These are phyloP conservation scores for Meyerozyma guilliermondii DNA, from an alignment of 1,139 yeast genomes.

Conservation along the genomic window DNA sequence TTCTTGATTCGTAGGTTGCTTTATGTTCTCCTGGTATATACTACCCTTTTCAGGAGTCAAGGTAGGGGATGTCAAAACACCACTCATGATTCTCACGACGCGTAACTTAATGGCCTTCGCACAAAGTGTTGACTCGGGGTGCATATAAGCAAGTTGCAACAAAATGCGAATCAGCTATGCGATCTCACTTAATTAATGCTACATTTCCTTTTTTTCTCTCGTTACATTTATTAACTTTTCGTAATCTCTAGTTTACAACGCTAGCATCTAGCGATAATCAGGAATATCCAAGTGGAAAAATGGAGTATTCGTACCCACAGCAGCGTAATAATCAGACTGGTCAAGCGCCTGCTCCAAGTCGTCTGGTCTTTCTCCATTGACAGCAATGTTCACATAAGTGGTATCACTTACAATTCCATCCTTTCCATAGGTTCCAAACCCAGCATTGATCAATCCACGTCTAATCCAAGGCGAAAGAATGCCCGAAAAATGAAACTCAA, in stretches of 20 bases:
- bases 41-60: neutral
- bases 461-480: conserved; percentile 83
- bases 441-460: conserved; percentile 68
- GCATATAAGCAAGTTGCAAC: neutral
- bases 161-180: no score
- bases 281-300: conserved; percentile 88
- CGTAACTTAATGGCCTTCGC: neutral
- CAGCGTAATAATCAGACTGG: conserved; percentile 42
- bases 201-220: no score
- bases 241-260: neutral
- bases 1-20: neutral
- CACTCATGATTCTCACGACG: neutral
- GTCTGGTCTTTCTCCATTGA: conserved; percentile 15
- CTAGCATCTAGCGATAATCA: conserved; percentile 33
- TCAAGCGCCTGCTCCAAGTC: conserved; percentile 29
- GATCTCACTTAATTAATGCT: no score
- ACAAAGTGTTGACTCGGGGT: neutral
- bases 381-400: conserved; percentile 38
- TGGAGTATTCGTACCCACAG: conserved; percentile 71
- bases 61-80: neutral
- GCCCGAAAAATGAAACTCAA: conserved; percentile 87
- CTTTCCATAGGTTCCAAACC: conserved; percentile 64
- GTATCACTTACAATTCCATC: conserved; percentile 36
- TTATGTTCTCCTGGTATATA: neutral
- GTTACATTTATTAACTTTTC: no score